Conservation (phyloP, 352 stramenopile genomes). For the Phytophthora tentaculata region DNA sequence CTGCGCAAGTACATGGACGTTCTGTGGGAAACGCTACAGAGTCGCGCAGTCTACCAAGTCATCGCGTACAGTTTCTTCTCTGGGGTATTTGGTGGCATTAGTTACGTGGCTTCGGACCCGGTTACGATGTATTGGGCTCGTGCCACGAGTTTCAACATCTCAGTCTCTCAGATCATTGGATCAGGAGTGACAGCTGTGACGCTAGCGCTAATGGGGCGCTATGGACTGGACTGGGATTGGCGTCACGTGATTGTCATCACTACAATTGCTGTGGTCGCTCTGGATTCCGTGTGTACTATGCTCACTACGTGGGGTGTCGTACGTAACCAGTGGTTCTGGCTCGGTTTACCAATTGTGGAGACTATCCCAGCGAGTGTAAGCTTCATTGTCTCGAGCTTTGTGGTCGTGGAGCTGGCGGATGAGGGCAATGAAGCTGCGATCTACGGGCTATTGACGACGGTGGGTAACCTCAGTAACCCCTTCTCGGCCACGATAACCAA, state of each 20-base stretch:
- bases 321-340: conserved; percentile 52
- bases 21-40: conserved; percentile 38
- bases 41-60: conserved; percentile 48
- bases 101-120: conserved; percentile 31
- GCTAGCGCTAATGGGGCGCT: conserved; percentile 37
- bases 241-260: conserved; percentile 34
- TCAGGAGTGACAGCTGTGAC: conserved; percentile 37
- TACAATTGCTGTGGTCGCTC: conserved; percentile 30
- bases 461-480: conserved; percentile 46
- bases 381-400: conserved; percentile 52
- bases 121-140: conserved; percentile 52
- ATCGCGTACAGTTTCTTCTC: conserved; percentile 48
- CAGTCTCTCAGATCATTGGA: conserved; percentile 38
- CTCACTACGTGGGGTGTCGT: conserved; percentile 45
- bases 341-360: conserved; percentile 44
- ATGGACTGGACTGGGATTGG: conserved; percentile 52
- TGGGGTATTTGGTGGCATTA: conserved; percentile 38
- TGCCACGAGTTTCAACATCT: conserved; percentile 46
- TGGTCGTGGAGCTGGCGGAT: conserved; percentile 54
- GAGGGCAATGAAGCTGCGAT: conserved; percentile 53
- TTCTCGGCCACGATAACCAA: conserved; percentile 50
- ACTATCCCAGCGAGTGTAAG: conserved; percentile 38
- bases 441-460: conserved; percentile 50
- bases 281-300: conserved; percentile 42
- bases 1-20: conserved; percentile 34